Evolutionary conservation across 208 protist genomes (phyloP).

Genomic region (Crithidia sp.): DNA sequence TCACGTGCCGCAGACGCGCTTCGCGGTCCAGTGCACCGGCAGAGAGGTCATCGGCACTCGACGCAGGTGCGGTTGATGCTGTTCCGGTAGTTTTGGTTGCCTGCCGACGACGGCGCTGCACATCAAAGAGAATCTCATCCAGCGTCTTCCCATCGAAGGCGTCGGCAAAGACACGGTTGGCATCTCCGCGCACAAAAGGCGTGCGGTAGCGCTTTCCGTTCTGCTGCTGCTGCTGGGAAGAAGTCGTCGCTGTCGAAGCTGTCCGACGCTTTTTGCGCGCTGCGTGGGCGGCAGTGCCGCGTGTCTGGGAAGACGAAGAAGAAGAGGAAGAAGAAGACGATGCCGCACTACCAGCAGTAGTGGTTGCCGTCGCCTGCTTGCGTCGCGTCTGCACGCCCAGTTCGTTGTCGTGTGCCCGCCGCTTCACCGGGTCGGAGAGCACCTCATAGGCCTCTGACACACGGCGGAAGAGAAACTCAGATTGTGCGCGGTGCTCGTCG

Average conservation of each 20-base stretch:
- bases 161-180: slow-evolving; percentile 81
- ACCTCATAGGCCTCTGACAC: slow-evolving; percentile 97
- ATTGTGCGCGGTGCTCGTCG: slow-evolving; percentile 56
- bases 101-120: slow-evolving; percentile 55
- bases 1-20: slow-evolving; percentile 59
- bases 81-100: slow-evolving; percentile 3
- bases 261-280: slow-evolving; percentile 10
- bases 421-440: slow-evolving; percentile 92
- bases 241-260: neutral
- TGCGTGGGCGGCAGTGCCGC: neutral
- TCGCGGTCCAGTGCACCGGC: slow-evolving; percentile 39
- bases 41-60: neutral
- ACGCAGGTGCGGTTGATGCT: slow-evolving; percentile 1
- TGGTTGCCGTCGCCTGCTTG: slow-evolving; percentile 20
- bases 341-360: neutral
- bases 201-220: slow-evolving; percentile 19
- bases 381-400: slow-evolving; percentile 52
- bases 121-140: slow-evolving; percentile 85
- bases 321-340: neutral
- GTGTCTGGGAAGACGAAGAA: neutral
- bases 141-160: slow-evolving; percentile 86
- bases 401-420: slow-evolving; percentile 92
- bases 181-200: slow-evolving; percentile 80
- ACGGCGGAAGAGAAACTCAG: slow-evolving; percentile 78
- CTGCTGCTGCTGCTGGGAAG: neutral